Evolutionary conservation across 2,329 filamentous ascomycete genomes (phyloP).

Genomic region (Metarhizium robertsii): DNA sequence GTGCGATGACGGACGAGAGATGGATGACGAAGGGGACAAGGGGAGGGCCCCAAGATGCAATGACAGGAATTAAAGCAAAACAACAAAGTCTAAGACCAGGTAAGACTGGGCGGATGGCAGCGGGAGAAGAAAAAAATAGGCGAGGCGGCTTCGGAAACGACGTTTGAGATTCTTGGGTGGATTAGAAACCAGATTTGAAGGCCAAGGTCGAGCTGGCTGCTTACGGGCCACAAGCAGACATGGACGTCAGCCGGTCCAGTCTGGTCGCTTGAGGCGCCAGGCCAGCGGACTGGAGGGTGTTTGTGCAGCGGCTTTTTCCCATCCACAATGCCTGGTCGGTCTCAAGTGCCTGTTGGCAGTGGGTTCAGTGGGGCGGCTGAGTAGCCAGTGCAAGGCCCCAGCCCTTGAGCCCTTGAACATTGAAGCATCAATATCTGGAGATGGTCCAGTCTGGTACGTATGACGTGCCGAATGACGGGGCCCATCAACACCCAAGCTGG

Average conservation of each 20-base stretch:
- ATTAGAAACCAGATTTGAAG: background rate
- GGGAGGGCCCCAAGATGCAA: background rate
- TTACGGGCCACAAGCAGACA: background rate
- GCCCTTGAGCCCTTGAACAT: too few species aligned
- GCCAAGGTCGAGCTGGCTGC: background rate
- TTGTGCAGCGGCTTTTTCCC: too few species aligned
- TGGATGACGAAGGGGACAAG: background rate
- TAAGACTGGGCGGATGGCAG: background rate
- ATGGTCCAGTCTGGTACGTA: too few species aligned
- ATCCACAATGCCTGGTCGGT: too few species aligned
- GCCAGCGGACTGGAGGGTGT: too few species aligned
- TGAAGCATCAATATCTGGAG: too few species aligned
- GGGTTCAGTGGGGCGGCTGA: too few species aligned
- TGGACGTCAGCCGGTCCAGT: too few species aligned
- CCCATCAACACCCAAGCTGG: too few species aligned
- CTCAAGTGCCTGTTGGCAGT: too few species aligned
- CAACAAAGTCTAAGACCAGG: background rate
- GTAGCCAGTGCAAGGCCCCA: too few species aligned
- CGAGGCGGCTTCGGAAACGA: background rate
- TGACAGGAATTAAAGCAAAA: background rate
- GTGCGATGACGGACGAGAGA: background rate
- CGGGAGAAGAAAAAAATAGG: background rate
- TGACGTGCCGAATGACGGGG: too few species aligned
- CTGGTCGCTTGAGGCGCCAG: background rate
- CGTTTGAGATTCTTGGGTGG: background rate